Percentiles rank a stretch among this genome's conserved stretches.
phyloP scores from a whole-genome alignment of 352 stramenopile species.

The Globisporangium acanthophoron region DNA sequence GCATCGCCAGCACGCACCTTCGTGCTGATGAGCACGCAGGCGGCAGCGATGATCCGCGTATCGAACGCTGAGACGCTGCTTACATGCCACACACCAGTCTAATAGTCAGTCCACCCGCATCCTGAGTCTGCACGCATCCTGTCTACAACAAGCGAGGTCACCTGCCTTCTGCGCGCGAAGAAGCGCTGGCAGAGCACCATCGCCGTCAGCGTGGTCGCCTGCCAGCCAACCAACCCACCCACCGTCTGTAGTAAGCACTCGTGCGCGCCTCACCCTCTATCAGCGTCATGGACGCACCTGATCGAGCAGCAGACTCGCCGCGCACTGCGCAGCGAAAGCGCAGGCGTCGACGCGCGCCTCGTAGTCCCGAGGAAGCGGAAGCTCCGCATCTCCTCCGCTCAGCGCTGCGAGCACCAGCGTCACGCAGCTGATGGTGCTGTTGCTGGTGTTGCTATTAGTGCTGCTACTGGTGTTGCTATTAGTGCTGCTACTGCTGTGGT shows the following conservation, averaged over 20 bases:
- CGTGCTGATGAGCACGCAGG: constrained; percentile 16
- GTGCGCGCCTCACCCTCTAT: neutral
- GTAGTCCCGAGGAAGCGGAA: neutral
- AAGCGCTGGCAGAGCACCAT: constrained; percentile 15
- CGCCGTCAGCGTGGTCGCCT: constrained; percentile 15
- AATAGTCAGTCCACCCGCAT: neutral
- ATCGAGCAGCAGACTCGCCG: constrained; percentile 12
- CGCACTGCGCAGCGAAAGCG: constrained; percentile 8
- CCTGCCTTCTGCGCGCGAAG: constrained; percentile 18
- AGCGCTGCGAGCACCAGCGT: neutral
- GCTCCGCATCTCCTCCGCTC: neutral
- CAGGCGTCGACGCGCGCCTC: constrained; percentile 7
- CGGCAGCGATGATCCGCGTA: constrained; percentile 13
- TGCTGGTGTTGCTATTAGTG: neutral
- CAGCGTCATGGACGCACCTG: constrained; percentile 4
- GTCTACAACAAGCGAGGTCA: neutral
- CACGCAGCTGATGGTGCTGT: neutral
- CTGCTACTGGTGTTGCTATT: neutral
- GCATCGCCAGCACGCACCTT: constrained; percentile 2
- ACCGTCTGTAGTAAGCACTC: neutral
- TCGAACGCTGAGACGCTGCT: constrained; percentile 16
- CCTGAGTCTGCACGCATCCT: neutral
- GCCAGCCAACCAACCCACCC: neutral
- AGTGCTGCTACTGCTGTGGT: neutral
- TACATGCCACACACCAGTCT: neutral